Evolutionary conservation across 257 asterid genomes (phyloP).

Genomic region (Avicennia marina): DNA sequence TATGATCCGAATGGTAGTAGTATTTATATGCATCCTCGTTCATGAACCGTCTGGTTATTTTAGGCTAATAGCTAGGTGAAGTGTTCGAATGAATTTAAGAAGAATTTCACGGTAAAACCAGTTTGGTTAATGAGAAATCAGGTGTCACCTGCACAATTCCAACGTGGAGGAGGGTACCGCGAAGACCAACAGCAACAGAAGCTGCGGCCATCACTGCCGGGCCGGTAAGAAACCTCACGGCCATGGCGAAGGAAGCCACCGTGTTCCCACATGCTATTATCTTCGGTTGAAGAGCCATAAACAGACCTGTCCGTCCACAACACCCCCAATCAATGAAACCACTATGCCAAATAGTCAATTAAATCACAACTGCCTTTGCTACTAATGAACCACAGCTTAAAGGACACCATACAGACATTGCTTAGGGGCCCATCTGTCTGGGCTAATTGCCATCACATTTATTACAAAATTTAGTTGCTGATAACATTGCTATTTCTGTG

Average conservation of each 20-base stretch:
- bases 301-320: conserved; percentile 56
- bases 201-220: conserved; percentile 99
- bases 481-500: not conserved
- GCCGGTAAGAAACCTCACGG: conserved; percentile 88
- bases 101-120: too few relatives aligned
- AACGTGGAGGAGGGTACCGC: conserved; percentile 86
- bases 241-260: conserved; percentile 92
- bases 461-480: conserved; percentile 5
- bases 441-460: conserved; percentile 19
- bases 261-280: conserved; percentile 90
- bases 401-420: conserved; percentile 16
- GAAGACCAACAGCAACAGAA: conserved; percentile 85
- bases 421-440: conserved; percentile 34
- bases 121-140: not conserved
- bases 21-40: too few relatives aligned
- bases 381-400: conserved; percentile 3
- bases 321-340: not conserved
- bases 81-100: too few relatives aligned
- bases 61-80: too few relatives aligned
- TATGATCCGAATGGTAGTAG: too few relatives aligned
- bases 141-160: conserved; percentile 83
- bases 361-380: conserved; percentile 27
- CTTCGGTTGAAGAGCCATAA: conserved; percentile 97
- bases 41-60: too few relatives aligned
- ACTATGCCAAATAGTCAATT: conserved; percentile 8